These are phyloP conservation scores for Epichloe glyceriae DNA, from an alignment of 2,329 filamentous ascomycete genomes.

Conservation along the genomic window DNA sequence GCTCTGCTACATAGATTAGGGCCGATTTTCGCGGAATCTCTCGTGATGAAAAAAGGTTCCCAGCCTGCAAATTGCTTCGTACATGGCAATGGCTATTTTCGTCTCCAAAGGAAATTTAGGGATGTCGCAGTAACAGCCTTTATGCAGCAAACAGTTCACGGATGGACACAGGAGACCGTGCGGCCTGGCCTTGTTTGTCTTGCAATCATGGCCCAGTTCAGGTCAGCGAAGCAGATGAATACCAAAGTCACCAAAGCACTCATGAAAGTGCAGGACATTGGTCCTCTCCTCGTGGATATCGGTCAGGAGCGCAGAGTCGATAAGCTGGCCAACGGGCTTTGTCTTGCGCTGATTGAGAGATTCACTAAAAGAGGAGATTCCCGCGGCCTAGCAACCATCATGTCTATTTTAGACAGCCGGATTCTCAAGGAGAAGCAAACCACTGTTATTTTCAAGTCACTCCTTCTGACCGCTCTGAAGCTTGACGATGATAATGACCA, in stretches of 20 bases:
- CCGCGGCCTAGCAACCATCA: conserved; percentile 44
- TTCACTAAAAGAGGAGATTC: conserved; percentile 47
- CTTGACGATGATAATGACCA: conserved; percentile 41
- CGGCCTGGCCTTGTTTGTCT: conserved; percentile 67
- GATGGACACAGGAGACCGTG: conserved; percentile 63
- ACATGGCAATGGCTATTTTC: conserved; percentile 80
- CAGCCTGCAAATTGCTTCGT: conserved; percentile 73
- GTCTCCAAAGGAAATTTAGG: conserved; percentile 66
- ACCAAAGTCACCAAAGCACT: conserved; percentile 56
- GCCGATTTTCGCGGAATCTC: conserved; percentile 62
- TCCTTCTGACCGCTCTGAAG: conserved; percentile 48
- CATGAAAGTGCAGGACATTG: conserved; percentile 48
- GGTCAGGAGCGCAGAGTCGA: conserved; percentile 54
- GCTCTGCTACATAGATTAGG: conserved; percentile 54
- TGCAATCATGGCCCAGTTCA: conserved; percentile 69
- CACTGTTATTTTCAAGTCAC: conserved; percentile 50
- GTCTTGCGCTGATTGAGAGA: conserved; percentile 49
- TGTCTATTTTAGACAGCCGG: conserved; percentile 45
- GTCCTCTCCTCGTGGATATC: conserved; percentile 46
- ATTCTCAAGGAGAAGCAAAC: conserved; percentile 51
- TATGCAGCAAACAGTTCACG: conserved; percentile 75
- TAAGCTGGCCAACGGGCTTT: conserved; percentile 60
- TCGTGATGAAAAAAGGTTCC: conserved; percentile 64
- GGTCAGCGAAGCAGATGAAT: conserved; percentile 56
- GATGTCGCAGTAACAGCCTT: conserved; percentile 72